Evolutionary conservation across 495 filamentous ascomycete genomes (phyloP).

Genomic region (Aspergillus wentii): DNA sequence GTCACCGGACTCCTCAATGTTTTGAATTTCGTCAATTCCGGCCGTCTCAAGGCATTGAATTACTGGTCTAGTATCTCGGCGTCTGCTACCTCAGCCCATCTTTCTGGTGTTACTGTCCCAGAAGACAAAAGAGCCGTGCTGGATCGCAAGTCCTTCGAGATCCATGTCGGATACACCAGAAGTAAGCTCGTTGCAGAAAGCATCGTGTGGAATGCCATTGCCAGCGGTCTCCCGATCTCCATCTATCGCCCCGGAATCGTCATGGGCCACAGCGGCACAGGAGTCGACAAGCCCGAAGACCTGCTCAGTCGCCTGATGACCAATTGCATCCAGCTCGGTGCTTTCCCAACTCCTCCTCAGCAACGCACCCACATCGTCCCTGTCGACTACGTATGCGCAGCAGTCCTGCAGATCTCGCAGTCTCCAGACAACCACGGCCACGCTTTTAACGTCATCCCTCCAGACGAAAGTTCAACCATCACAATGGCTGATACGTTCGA

Average conservation of each 20-base stretch:
- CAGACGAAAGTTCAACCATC: not conserved
- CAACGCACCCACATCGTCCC: not conserved
- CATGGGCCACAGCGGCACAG: not conserved
- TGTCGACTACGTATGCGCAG: not conserved
- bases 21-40: conserved; percentile 1
- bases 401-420: not conserved
- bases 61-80: conserved; percentile 7
- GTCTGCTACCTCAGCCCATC: not conserved
- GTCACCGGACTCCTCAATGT: conserved; percentile 4
- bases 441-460: not conserved
- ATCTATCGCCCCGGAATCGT: not conserved
- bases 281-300: not conserved
- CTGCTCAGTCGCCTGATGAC: not conserved
- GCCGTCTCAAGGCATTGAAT: conserved; percentile 8
- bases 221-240: not conserved
- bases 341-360: not conserved
- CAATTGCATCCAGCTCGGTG: not conserved
- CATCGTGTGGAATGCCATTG: not conserved
- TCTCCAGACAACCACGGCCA: not conserved
- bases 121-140: not conserved
- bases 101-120: not conserved
- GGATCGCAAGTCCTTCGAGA: not conserved
- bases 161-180: not conserved
- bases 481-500: not conserved
- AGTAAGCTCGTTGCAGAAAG: not conserved